These are phyloP conservation scores for Dothidotthia symphoricarpi DNA, from an alignment of 2,329 filamentous ascomycete genomes.

Conservation along the genomic window DNA sequence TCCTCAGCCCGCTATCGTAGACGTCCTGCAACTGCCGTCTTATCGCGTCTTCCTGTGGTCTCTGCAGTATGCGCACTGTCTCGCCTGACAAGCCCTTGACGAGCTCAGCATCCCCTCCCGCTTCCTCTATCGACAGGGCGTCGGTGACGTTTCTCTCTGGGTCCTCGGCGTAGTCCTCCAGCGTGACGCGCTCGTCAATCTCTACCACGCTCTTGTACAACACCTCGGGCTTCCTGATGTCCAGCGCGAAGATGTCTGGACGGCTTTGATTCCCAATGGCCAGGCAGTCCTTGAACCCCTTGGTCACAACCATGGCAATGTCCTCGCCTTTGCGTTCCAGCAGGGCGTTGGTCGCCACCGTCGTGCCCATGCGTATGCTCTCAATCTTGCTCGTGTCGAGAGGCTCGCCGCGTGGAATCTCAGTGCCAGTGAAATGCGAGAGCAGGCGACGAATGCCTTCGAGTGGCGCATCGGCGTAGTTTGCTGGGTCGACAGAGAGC, in stretches of 20 bases:
- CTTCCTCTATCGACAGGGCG: slow-evolving; percentile 51
- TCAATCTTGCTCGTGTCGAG: slow-evolving; percentile 82
- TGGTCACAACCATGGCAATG: slow-evolving; percentile 83
- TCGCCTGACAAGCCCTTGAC: slow-evolving; percentile 73
- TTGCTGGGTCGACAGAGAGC: slow-evolving; percentile 82
- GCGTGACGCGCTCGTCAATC: slow-evolving; percentile 82
- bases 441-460: slow-evolving; percentile 88
- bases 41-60: slow-evolving; percentile 59
- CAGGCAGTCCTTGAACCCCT: slow-evolving; percentile 83
- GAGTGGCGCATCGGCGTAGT: slow-evolving; percentile 86
- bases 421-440: slow-evolving; percentile 68
- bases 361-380: slow-evolving; percentile 93
- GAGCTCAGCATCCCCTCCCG: slow-evolving; percentile 52
- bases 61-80: slow-evolving; percentile 66
- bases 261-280: slow-evolving; percentile 88
- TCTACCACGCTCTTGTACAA: slow-evolving; percentile 85
- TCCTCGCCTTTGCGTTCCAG: slow-evolving; percentile 87
- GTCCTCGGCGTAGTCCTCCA: slow-evolving; percentile 91
- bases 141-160: slow-evolving; percentile 63
- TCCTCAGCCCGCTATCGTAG: slow-evolving; percentile 69
- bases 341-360: slow-evolving; percentile 88
- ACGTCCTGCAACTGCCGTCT: slow-evolving; percentile 63
- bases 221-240: slow-evolving; percentile 82
- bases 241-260: slow-evolving; percentile 87
- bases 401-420: slow-evolving; percentile 75